phyloP scores from a whole-genome alignment of 2,329 filamentous ascomycete genomes.

The Penicillium sp. region DNA sequence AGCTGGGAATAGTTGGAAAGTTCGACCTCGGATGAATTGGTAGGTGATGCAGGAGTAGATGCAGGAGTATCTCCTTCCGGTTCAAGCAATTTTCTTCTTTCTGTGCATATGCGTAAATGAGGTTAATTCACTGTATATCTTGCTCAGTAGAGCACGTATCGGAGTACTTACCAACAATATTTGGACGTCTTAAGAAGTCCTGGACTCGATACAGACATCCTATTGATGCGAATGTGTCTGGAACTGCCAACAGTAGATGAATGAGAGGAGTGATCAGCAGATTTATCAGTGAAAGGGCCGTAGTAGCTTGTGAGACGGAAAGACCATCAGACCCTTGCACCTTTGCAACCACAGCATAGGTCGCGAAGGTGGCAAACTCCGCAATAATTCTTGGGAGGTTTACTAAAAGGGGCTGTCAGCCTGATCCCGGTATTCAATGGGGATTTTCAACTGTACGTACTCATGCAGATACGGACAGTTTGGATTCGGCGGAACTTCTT shows the following conservation, averaged over 20 bases:
- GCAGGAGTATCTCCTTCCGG: no score
- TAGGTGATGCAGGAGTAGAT: no score
- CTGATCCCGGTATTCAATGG: no score
- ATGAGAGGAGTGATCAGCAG: conserved; percentile 39
- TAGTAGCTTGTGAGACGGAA: conserved; percentile 39
- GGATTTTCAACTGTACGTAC: background rate
- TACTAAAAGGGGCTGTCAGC: conserved; percentile 9
- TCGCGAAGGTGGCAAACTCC: conserved; percentile 17
- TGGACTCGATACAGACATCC: conserved; percentile 40
- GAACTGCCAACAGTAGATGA: conserved; percentile 38
- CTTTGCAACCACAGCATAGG: conserved; percentile 18
- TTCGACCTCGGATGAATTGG: no score
- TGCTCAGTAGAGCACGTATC: no score
- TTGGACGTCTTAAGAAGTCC: conserved; percentile 2
- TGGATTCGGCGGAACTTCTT: conserved; percentile 21
- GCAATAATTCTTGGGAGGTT: conserved; percentile 14
- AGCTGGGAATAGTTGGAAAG: no score
- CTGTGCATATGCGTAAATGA: no score
- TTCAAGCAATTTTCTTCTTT: no score
- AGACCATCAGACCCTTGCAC: conserved; percentile 21
- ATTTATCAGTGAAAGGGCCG: conserved; percentile 40
- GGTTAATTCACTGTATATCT: no score
- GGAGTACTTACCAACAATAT: no score
- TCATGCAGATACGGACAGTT: conserved; percentile 13
- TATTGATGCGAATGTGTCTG: conserved; percentile 37